These are phyloP conservation scores for Aspergillus fischeri DNA, from an alignment of 2,329 filamentous ascomycete species.

Conservation along the genomic window DNA sequence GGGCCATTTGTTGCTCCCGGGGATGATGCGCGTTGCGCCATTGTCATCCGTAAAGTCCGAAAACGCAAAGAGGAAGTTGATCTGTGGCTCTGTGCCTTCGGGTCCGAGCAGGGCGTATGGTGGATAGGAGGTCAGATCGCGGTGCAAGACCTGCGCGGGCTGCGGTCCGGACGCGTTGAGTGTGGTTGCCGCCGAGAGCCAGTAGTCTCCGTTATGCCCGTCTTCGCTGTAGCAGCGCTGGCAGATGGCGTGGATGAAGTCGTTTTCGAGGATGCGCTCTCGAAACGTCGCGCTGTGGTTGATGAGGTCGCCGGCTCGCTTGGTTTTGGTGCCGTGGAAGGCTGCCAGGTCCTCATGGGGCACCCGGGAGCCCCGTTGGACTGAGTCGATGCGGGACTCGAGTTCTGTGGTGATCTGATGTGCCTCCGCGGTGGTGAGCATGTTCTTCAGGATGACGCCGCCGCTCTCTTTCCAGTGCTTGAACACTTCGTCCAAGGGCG, in stretches of 20 bases:
- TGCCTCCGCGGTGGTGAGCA: background rate
- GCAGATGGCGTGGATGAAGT: conserved; percentile 24
- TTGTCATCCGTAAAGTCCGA: conserved; percentile 12
- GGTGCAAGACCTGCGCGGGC: background rate
- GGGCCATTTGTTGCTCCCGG: conserved; percentile 9
- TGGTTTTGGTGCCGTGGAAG: conserved; percentile 1
- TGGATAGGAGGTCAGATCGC: background rate
- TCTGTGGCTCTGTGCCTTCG: background rate
- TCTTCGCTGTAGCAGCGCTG: background rate
- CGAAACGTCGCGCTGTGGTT: conserved; percentile 23
- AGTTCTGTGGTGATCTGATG: background rate
- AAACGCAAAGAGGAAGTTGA: conserved; percentile 8
- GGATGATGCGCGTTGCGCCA: conserved; percentile 13
- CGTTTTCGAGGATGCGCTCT: conserved; percentile 24
- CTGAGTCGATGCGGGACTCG: background rate
- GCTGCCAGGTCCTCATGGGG: background rate
- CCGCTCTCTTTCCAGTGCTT: background rate
- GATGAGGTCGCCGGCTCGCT: conserved; percentile 3
- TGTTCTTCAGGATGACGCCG: background rate
- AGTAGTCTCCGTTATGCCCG: background rate
- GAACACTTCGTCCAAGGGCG: background rate
- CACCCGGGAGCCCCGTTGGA: background rate
- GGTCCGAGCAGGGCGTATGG: background rate
- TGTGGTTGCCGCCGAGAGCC: background rate
- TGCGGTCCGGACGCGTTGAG: background rate